Percentiles rank a stretch among this genome's conserved stretches.
phyloP scores from a whole-genome alignment of 306 rosid genomes.

The Prunus mume region DNA sequence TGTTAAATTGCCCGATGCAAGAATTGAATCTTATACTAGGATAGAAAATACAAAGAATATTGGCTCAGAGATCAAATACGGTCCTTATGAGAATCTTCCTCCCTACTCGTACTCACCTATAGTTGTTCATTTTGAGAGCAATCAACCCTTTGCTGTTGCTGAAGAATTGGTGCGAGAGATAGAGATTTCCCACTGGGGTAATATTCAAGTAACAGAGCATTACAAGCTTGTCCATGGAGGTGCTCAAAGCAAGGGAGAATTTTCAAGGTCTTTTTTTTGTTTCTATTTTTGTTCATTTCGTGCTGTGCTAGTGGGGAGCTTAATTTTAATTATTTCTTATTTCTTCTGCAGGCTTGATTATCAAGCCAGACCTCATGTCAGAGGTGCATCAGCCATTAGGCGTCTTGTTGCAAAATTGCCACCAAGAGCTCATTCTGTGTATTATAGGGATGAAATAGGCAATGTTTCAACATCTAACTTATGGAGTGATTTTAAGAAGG shows the following conservation, averaged over 20 bases:
- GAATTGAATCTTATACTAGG: conserved; percentile 81
- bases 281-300: conserved; percentile 6
- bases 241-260: conserved; percentile 89
- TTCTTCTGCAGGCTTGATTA: conserved; percentile 79
- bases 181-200: conserved; percentile 98
- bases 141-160: conserved; percentile 87
- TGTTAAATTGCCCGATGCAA: conserved; percentile 81
- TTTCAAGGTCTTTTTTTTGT: conserved; percentile 67
- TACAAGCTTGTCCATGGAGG: conserved; percentile 83
- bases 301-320: conserved; percentile 19
- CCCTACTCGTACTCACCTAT: conserved; percentile 66
- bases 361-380: conserved; percentile 73
- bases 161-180: conserved; percentile 80
- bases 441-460: conserved; percentile 94
- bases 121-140: conserved; percentile 83
- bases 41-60: conserved; percentile 62
- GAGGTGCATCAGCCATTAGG: conserved; percentile 82
- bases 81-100: conserved; percentile 75
- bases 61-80: conserved; percentile 91
- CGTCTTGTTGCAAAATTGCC: conserved; percentile 86
- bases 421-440: conserved; percentile 88
- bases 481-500: conserved; percentile 95
- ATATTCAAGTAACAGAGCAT: conserved; percentile 88
- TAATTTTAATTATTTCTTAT: conserved; percentile 24
- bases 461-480: conserved; percentile 92